Base-by-base conservation (phyloP, 2,329 filamentous ascomycete genomes). In the Zalaria sp. region DNA sequence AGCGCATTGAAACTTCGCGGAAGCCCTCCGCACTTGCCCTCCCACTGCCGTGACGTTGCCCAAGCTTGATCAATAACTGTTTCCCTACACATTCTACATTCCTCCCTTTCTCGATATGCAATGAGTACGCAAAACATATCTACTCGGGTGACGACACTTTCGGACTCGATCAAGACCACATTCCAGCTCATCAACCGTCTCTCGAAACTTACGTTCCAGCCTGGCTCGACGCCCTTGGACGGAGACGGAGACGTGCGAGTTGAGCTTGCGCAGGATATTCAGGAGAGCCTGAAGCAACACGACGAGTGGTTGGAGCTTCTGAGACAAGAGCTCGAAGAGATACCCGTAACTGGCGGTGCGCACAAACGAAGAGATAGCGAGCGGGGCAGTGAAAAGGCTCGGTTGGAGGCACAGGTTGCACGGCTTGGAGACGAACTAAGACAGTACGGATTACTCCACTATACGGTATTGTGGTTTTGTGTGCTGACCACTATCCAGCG, bases 241-340 rank as follows among this genome's bases (percentile, higher is more conserved):
- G 46, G 48, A 25, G 40, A 46, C 41, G 63, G 79, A 67, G 71
- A 76, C 47, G 68, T 70, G 4, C 76, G 81, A 43, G 60, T 79
- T 18, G 87, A 94, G 62, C 73, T 95, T 29, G 76, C 77, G 49
- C 70, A 75, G 25, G 87, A 95, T 58, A 93, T 95, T 48, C 79
- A 81, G 50, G 78, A 84, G 53, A 73, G 74, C 11, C 63, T 95
- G 46, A 81, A 84, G 51, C 79, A 83, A 43, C 75, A 83, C 39
- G 80, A 93, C 52, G 85, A 93, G 47, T 85, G 93, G 45, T 73
- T 91, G 49, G 88, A 93, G 59, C 62, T 91, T 11, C 57, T 95
- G 29, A 69, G 69, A 38, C 85, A 91, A 56, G 87, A 94, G 53
- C 71, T 85, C 27, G 74, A 82, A 46, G 85, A 85, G 52, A 62